Percentiles rank a stretch among this genome's conserved stretches.
These are phyloP conservation scores for Yarrowia divulgata DNA, from an alignment of 805 yeast species.

Conservation along the genomic window DNA sequence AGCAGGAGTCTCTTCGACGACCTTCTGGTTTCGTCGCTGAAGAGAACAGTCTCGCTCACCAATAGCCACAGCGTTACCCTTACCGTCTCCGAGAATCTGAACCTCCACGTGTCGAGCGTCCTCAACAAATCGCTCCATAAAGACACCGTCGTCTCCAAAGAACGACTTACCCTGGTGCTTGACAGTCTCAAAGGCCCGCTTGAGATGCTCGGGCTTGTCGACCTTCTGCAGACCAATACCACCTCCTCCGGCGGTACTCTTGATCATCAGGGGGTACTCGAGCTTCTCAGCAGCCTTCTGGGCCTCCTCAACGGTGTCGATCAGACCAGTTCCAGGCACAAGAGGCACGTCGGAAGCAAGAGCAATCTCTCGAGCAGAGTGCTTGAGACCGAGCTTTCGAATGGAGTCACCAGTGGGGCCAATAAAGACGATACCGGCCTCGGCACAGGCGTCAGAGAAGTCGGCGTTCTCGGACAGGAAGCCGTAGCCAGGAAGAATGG, in stretches of 20 bases:
- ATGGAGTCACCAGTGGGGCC: slow-evolving; percentile 97
- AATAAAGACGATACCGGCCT: slow-evolving; percentile 86
- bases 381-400: slow-evolving; percentile 89
- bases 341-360: slow-evolving; percentile 87
- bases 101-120: slow-evolving; percentile 96
- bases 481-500: slow-evolving; percentile 98
- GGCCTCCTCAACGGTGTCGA: slow-evolving; percentile 76
- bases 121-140: slow-evolving; percentile 92
- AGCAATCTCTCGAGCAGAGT: slow-evolving; percentile 96
- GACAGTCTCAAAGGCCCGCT: slow-evolving; percentile 85
- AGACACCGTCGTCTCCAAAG: slow-evolving; percentile 95
- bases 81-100: slow-evolving; percentile 96
- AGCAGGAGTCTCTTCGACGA: slow-evolving; percentile 98
- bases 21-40: slow-evolving; percentile 95
- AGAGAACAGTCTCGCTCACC: slow-evolving; percentile 98
- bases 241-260: slow-evolving; percentile 99
- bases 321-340: slow-evolving; percentile 93
- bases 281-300: slow-evolving; percentile 72
- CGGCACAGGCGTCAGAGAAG: slow-evolving; percentile 84
- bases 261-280: slow-evolving; percentile 91
- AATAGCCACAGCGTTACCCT: slow-evolving; percentile 88
- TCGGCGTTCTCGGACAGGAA: slow-evolving; percentile 97
- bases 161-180: slow-evolving; percentile 92
- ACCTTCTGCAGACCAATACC: slow-evolving; percentile 97
- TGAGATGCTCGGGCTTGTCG: slow-evolving; percentile 79